Base-by-base conservation (phyloP, 2,329 filamentous ascomycete genomes). In the Pyrenochaeta sp. region DNA sequence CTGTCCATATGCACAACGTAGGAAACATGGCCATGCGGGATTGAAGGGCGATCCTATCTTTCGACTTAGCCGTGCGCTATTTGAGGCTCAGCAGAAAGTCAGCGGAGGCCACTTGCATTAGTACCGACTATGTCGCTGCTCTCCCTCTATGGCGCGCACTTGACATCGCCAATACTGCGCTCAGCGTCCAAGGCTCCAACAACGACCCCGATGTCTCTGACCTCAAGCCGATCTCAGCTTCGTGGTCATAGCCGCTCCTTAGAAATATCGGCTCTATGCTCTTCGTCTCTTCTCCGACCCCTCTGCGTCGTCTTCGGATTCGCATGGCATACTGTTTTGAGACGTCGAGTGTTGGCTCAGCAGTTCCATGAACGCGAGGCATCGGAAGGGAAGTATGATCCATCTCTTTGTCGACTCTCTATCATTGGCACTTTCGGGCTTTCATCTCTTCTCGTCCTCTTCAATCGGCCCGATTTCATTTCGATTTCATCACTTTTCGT, bases 351-450 rank as follows among this genome's bases (percentile, higher is more conserved):
- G 25, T 8, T n/a, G 25, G n/a, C 27, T 19, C 22, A 12, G 32
- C 45, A 24, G n/a, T 2, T 19, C 15, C 37, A 24, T 44, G 39
- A 45, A 25, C 5, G 36, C 40, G 30, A 45, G 47, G 25, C 46
- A 30, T 47, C 27, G 46, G 50, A 52, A 57, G 50, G 50, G 50
- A 57, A 61, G 47, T 57, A 57, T 57, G 50, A 50, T 49, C 48
- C 47, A 44, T 51, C 32, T 47, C 45, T 9, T 40, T 50, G 44
- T 50, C 49, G 52, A 46, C 46, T 47, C 39, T 50, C 48, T 10
- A 32, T 5, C 25, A 30, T 32, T 13, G 4, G 13, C n/a, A 5
- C 4, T 36, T 48, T 27, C 22, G n/a, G 49, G 27, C 24, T 45
- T 42, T 34, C 19, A 44, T 34, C 34, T 43, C 45, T n/a, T 39